Evolutionary conservation across 2,329 filamentous ascomycete genomes (phyloP), one percentile per base, ranked within the genome.

Genomic region (Trichoderma polysporum): DNA sequence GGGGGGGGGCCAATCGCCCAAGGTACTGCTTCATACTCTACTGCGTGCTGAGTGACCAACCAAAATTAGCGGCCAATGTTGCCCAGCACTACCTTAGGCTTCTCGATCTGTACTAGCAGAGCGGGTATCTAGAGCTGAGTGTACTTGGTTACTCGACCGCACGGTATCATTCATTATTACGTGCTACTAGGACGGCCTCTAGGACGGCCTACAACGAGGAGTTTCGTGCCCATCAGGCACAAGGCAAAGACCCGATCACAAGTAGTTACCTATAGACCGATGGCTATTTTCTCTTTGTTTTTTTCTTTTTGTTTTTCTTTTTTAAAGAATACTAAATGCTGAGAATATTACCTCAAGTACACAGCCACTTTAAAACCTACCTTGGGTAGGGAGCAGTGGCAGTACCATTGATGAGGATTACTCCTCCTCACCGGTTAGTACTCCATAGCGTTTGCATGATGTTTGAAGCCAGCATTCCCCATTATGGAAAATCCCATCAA

Each of bases 51-150:
- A 22, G 35, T n/a, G 49, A 52, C 58, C 31, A 22, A 22, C 41
- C 47, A 6, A 35, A 10, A 27, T 25, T 22, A 35, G 22, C n/a
- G 29, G 53, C 13, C 4, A 35, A n/a, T 52, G 31, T 52, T 58
- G 53, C 45, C 60, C 49, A 56, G 35, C 50, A 33, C 45, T 37
- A 39, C 45, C 58, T 61, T 39, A n/a, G 49, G 53, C 54, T 50
- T 33, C 41, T 58, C 31, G 54, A 66, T 66, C 37, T 29, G 62
- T 58, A 54, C 56, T 66, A 60, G 64, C 33, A 52, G 41, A 25
- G 41, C 62, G 33, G 31, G 62, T 66, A 66, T 66, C 62, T 35
- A 49, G 41, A 58, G 62, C 53, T 66, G 33, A 62, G 35, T 27
- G 58, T 61, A 52, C 33, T 27, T 8, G 33, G 31, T n/a, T 37